Conservation (phyloP, 352 stramenopile genomes). For the Phytophthora sojae region DNA sequence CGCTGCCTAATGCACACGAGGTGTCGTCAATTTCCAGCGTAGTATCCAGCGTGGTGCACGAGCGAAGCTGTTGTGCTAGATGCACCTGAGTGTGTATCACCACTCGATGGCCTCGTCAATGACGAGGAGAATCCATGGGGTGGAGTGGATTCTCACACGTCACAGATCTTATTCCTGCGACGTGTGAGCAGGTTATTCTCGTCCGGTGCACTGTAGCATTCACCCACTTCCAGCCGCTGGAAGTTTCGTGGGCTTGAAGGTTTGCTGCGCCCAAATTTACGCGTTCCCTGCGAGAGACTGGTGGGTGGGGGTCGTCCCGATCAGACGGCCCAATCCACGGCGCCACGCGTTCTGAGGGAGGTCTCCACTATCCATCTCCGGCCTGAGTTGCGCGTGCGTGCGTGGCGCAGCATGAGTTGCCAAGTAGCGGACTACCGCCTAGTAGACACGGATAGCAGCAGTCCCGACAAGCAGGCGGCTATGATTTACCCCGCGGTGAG, state of each 20-base stretch:
- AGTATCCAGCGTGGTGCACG: conserved; percentile 18
- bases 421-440: conserved; percentile 29
- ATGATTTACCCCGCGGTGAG: conserved; percentile 29
- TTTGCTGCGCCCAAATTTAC: conserved; percentile 17
- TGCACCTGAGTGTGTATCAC: too few species aligned
- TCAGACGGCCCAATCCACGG: conserved; percentile 9
- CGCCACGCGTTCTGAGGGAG: conserved; percentile 15
- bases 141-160: conserved; percentile 18
- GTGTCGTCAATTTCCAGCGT: conserved; percentile 31
- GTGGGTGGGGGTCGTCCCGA: conserved; percentile 15
- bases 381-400: neutral
- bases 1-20: neutral
- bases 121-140: neutral
- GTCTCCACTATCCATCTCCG: conserved; percentile 26
- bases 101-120: neutral
- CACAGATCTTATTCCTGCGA: conserved; percentile 35
- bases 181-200: conserved; percentile 33
- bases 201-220: neutral
- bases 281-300: conserved; percentile 25
- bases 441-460: conserved; percentile 7
- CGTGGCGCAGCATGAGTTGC: conserved; percentile 30
- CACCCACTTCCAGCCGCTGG: neutral
- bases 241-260: conserved; percentile 24
- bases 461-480: conserved; percentile 13
- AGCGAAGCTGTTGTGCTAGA: too few species aligned